Evolutionary conservation across 805 yeast genomes (phyloP), one percentile per base, ranked within the genome.

Genomic region (Yarrowia sp.): DNA sequence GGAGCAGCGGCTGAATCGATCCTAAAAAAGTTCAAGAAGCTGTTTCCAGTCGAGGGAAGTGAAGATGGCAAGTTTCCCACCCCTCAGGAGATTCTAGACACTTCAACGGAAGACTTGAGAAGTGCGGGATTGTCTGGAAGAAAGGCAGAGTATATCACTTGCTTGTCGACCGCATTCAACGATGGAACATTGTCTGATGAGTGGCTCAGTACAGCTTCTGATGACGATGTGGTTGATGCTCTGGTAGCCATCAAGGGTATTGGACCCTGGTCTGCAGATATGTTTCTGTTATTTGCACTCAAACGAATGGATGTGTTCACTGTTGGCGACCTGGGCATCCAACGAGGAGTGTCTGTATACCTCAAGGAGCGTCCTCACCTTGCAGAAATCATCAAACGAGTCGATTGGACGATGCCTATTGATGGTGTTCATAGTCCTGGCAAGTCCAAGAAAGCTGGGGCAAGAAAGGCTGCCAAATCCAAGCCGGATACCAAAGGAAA

Each of bases 1-100:
- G 97, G 97, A 0, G 83, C 85, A 0, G 96, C 97, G 0, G 97
- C 97, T 0, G 76, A 73, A 10, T 82, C 92, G 0, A 90, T 92
- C 38, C 81, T 83, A 68, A 69, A 70, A 12, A 83, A 84, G 71
- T 83, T 90, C 67, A 73, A 74, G 19, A 73, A 74, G 19, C 69
- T 77, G 15, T 83, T 79, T 70, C 66, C 43, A 9, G 44, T 34
- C 33, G 61, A 36, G 44, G 63, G 20, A 44, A 47, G 36, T 19
- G 42, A 5, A 60, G 66, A n/a, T 67, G 60, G 15, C 71, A 64
- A 36, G 68, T 81, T 81, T 60, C 92, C 95, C 0, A 77, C 83
- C 0, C 88, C 94, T 0, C 73, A 76, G 38, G 78, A 78, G 42
- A 80, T 89, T 1, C 71, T 82, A 5, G 74, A 74, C 0, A 75